phyloP scores from a whole-genome alignment of 129 eudicot genomes.

The Glebionis coronaria region DNA sequence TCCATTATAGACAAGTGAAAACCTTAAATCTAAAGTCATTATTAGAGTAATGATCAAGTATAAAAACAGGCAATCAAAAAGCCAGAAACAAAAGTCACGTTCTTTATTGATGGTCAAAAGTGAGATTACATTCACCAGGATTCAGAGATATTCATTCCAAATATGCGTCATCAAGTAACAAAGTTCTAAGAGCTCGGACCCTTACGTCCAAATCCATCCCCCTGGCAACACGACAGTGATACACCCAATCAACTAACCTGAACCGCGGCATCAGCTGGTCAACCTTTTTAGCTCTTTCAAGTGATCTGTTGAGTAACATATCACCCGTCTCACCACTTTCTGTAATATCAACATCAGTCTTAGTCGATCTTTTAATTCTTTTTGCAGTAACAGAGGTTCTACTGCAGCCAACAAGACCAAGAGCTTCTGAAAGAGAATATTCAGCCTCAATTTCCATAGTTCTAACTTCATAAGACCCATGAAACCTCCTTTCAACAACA shows the following conservation, averaged over 20 bases:
- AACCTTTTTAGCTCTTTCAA: background rate
- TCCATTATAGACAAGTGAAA: too few relatives aligned
- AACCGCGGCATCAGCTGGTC: background rate
- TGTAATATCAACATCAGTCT: background rate
- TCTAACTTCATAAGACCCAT: slow-evolving; percentile 13
- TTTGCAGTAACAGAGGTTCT: background rate
- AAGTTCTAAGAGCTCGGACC: too few relatives aligned
- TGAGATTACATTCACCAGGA: too few relatives aligned
- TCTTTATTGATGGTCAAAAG: too few relatives aligned
- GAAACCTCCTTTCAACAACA: background rate
- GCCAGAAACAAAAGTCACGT: too few relatives aligned
- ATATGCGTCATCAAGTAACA: too few relatives aligned
- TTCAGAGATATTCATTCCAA: too few relatives aligned
- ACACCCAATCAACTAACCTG: slow-evolving; percentile 1
- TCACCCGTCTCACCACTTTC: background rate
- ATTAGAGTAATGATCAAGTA: too few relatives aligned
- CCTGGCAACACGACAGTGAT: too few relatives aligned
- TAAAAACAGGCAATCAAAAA: too few relatives aligned
- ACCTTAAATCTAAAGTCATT: too few relatives aligned
- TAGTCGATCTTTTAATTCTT: background rate
- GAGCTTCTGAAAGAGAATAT: background rate
- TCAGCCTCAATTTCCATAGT: slow-evolving; percentile 9
- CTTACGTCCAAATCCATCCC: too few relatives aligned
- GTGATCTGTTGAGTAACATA: background rate
- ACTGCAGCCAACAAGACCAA: background rate